Conservation (phyloP, 2,329 filamentous ascomycete genomes). For the Cyanodermella asteris region DNA sequence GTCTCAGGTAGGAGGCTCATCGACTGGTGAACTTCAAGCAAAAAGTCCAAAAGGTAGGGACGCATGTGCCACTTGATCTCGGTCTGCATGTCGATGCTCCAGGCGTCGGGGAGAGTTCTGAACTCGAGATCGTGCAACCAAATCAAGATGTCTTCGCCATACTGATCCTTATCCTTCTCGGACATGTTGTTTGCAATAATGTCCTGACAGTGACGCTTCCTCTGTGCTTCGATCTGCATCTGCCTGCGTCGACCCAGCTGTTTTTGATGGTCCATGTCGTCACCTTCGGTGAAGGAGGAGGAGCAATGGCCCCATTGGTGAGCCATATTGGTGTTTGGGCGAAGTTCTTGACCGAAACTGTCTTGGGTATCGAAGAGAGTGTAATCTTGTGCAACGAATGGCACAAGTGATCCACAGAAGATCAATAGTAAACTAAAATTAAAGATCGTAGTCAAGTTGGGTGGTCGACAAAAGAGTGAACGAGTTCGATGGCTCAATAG, state of each 20-base stretch:
- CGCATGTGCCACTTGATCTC: constrained; percentile 99
- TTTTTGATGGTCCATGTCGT: constrained; percentile 55
- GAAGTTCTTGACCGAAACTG: too few relatives aligned
- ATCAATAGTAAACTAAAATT: too few relatives aligned
- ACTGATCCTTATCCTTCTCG: constrained; percentile 52
- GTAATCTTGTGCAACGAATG: too few relatives aligned
- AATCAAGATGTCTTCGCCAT: constrained; percentile 3
- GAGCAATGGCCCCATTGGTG: too few relatives aligned
- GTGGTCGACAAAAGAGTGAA: too few relatives aligned
- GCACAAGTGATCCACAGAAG: too few relatives aligned
- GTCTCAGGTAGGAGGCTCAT: constrained; percentile 90
- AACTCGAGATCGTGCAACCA: constrained; percentile 26
- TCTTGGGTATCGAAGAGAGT: too few relatives aligned
- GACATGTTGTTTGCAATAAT: constrained; percentile 89
- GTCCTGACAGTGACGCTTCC: constrained; percentile 78
- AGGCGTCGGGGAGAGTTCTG: constrained; percentile 84
- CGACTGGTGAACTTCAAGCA: constrained; percentile 88
- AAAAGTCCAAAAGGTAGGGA: constrained; percentile 91
- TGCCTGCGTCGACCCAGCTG: constrained; percentile 64
- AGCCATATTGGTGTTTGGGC: too few relatives aligned
- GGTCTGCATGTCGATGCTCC: constrained; percentile 94
- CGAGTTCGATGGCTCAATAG: too few relatives aligned
- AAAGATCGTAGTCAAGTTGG: too few relatives aligned
- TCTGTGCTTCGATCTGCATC: constrained; percentile 71
- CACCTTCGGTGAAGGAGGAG: too few relatives aligned